Base-by-base conservation (phyloP, 2,329 filamentous ascomycete species). In the Alternaria conjuncta region DNA sequence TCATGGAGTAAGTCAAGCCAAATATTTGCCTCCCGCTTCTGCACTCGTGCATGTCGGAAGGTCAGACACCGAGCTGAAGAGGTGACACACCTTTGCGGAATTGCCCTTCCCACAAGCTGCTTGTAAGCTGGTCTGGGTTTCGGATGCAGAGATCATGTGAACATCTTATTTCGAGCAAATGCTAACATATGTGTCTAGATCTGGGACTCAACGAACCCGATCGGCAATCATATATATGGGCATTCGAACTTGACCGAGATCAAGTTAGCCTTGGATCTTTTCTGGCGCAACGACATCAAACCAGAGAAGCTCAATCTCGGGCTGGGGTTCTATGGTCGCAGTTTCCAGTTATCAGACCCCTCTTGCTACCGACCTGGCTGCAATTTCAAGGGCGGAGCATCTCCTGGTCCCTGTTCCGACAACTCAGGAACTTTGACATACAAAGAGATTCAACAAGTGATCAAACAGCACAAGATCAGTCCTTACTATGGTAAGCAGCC, bases 221-320 rank as follows among this genome's bases (percentile, higher is more conserved):
- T 47, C 54, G 50, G 47, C 62, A 75, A 64, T 80, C 80, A 0
- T 0, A 72, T 71, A 12, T 63, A 72, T 7, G 66, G 65, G 0
- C 82, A 85, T 61, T 82, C 83, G 2, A 84, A 85, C 63, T 51
- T 84, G 0, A 85, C 83, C 1, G 82, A 85, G 71, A 84, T 84
- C 25, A 68, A 79, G 4, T 26, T 65, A 1, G 76, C 74, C 0
- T 41, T 83, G 0, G 79, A 85, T 7, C 79, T 86, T 0, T 68
- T 85, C 4, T 85, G 84, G 83, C 71, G 84, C 12, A 81, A 79
- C 36, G 66, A 79, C 25, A 69, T 86, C 6, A 61, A 73, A 3
- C 74, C 84, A 0, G 44, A 57, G 0, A 82, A 84, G 55, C 65
- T 86, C 2, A 70, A 66, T 6, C 46, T 86, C 6, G 84, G 84